phyloP scores from a whole-genome alignment of 306 rosid species.

The Morella rubra region DNA sequence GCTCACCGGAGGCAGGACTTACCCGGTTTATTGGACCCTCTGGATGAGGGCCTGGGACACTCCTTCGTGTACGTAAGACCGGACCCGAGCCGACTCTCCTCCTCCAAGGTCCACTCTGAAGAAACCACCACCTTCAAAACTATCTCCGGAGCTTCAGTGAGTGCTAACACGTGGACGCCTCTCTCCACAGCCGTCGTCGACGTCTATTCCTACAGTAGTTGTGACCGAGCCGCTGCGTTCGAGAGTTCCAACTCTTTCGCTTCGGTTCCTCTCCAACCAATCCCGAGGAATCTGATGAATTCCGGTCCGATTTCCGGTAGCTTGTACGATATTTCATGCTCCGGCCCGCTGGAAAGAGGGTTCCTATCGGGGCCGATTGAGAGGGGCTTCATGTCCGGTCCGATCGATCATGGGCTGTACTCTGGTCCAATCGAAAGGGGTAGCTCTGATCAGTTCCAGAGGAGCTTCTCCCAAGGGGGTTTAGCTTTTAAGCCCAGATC shows the following conservation, averaged over 20 bases:
- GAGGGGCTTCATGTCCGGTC: slow-evolving; percentile 97
- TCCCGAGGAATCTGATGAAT: slow-evolving; percentile 54
- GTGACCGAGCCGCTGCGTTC: slow-evolving; percentile 90
- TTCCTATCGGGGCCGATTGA: slow-evolving; percentile 95
- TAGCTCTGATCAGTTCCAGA: slow-evolving; percentile 55
- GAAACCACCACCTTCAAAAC: slow-evolving; percentile 91
- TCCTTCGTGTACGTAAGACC: slow-evolving; percentile 97
- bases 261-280: slow-evolving; percentile 88
- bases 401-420: slow-evolving; percentile 79
- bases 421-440: slow-evolving; percentile 86
- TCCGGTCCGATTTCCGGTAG: slow-evolving; percentile 78
- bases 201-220: slow-evolving; percentile 62
- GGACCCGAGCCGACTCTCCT: slow-evolving; percentile 65
- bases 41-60: slow-evolving; percentile 96
- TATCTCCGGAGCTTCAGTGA: slow-evolving; percentile 94
- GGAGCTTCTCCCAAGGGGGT: slow-evolving; percentile 86
- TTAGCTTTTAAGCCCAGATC: slow-evolving; percentile 51
- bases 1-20: slow-evolving; percentile 52
- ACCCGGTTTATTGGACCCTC: slow-evolving; percentile 51
- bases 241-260: slow-evolving; percentile 93
- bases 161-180: slow-evolving; percentile 96
- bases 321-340: slow-evolving; percentile 47
- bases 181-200: slow-evolving; percentile 78
- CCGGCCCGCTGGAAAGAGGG: slow-evolving; percentile 88
- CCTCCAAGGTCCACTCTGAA: slow-evolving; percentile 85